These are phyloP conservation scores for Apiosordaria backusii DNA, from an alignment of 495 filamentous ascomycete species.

Conservation along the genomic window DNA sequence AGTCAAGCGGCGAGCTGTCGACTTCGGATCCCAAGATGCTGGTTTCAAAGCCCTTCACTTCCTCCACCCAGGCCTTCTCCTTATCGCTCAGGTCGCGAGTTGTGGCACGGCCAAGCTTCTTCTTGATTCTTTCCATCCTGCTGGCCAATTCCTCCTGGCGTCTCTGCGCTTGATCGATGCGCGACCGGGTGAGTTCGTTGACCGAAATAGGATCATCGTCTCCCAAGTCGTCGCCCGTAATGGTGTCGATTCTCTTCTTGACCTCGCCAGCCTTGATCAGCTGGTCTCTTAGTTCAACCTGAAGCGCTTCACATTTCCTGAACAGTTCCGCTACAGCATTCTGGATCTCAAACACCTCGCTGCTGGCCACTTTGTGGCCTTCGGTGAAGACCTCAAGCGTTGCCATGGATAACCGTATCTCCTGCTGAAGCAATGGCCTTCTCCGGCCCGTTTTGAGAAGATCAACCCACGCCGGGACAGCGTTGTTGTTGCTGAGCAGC, in stretches of 20 bases:
- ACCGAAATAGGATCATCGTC: constrained; percentile 45
- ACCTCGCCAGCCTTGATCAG: constrained; percentile 65
- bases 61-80: constrained; percentile 63
- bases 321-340: constrained; percentile 79
- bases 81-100: constrained; percentile 68
- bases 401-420: constrained; percentile 68
- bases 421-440: constrained; percentile 60
- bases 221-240: constrained; percentile 57
- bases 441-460: constrained; percentile 57
- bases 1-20: constrained; percentile 13
- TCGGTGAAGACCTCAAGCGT: constrained; percentile 73
- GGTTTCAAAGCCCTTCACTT: constrained; percentile 52
- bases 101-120: constrained; percentile 54
- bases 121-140: constrained; percentile 61
- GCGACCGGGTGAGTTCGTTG: constrained; percentile 54
- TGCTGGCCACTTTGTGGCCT: constrained; percentile 68
- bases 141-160: constrained; percentile 57
- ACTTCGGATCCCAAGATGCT: constrained; percentile 40
- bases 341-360: constrained; percentile 69
- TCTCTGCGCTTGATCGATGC: constrained; percentile 56
- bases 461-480: constrained; percentile 59
- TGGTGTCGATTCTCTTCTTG: constrained; percentile 59
- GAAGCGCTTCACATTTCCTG: constrained; percentile 68
- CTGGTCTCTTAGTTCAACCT: constrained; percentile 68
- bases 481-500: constrained; percentile 53